Evolutionary conservation across 192 early-diverging fungal species (phyloP).

Genomic region (Thoreauomyces humboldtii): DNA sequence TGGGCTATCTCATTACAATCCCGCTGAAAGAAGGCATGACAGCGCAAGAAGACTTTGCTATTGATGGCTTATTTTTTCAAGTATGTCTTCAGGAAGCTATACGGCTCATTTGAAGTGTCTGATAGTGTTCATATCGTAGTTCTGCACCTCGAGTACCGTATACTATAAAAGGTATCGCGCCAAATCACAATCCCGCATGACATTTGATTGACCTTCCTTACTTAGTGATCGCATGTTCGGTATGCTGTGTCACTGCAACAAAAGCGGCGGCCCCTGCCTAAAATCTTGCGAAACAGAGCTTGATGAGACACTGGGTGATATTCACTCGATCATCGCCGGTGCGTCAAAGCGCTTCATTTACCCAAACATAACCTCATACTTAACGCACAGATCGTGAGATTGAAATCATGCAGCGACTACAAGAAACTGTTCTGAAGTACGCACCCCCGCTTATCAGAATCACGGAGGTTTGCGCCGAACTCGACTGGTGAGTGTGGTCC

Average conservation of each 20-base stretch:
- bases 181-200: constrained; percentile 34
- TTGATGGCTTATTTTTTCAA: constrained; percentile 57
- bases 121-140: no score
- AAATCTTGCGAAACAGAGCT: constrained; percentile 48
- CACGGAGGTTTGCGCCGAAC: constrained; percentile 52
- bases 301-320: constrained; percentile 78
- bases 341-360: neutral
- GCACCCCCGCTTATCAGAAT: constrained; percentile 32
- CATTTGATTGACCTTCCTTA: neutral
- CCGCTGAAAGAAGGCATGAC: constrained; percentile 53
- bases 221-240: constrained; percentile 29
- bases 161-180: constrained; percentile 71
- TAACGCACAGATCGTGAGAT: constrained; percentile 70
- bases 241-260: no score
- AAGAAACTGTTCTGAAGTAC: constrained; percentile 52
- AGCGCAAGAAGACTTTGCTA: constrained; percentile 38
- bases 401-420: constrained; percentile 73
- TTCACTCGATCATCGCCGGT: constrained; percentile 74
- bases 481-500: constrained; percentile 63
- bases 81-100: constrained; percentile 24
- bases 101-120: neutral
- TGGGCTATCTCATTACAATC: constrained; percentile 74
- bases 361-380: constrained; percentile 22
- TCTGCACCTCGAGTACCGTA: constrained; percentile 58
- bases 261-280: neutral